These are phyloP conservation scores for Nemania abortiva DNA, from an alignment of 2,329 filamentous ascomycete genomes.

Conservation along the genomic window DNA sequence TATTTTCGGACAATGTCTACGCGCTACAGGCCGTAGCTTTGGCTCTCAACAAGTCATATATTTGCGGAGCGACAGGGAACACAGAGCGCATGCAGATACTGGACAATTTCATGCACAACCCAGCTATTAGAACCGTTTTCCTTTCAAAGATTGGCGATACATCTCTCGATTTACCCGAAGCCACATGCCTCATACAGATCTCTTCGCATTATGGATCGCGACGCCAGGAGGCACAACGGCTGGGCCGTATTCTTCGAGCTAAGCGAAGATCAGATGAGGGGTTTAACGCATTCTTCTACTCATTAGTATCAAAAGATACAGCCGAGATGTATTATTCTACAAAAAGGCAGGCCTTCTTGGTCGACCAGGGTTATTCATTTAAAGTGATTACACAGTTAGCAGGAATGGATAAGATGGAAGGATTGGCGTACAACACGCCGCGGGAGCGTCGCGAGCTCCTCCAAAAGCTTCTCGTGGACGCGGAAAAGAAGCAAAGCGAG, in stretches of 20 bases:
- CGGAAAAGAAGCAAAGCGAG: conserved; percentile 74
- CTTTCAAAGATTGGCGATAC: conserved; percentile 98
- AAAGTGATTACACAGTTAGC: conserved; percentile 97
- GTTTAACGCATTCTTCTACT: conserved; percentile 99
- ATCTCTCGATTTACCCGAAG: conserved; percentile 95
- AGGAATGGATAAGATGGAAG: conserved; percentile 86
- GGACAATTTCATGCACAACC: conserved; percentile 95
- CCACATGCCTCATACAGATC: conserved; percentile 96
- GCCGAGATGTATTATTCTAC: conserved; percentile 98
- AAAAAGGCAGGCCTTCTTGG: conserved; percentile 95
- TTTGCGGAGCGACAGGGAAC: conserved; percentile 90
- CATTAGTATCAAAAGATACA: conserved; percentile 95
- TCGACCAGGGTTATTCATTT: conserved; percentile 98
- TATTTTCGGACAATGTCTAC: conserved; percentile 98
- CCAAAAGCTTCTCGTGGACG: conserved; percentile 88
- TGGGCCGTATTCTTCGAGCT: conserved; percentile 92
- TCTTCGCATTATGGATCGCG: conserved; percentile 97
- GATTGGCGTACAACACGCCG: conserved; percentile 82
- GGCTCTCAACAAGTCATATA: conserved; percentile 87
- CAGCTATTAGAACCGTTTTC: conserved; percentile 91
- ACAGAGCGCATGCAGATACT: conserved; percentile 87
- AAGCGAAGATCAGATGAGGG: conserved; percentile 97
- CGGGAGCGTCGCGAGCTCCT: conserved; percentile 87
- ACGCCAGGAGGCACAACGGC: conserved; percentile 92
- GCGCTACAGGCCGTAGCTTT: conserved; percentile 87